These are phyloP conservation scores for Trypanosoma conorhini DNA, from an alignment of 208 protist species.

Conservation along the genomic window DNA sequence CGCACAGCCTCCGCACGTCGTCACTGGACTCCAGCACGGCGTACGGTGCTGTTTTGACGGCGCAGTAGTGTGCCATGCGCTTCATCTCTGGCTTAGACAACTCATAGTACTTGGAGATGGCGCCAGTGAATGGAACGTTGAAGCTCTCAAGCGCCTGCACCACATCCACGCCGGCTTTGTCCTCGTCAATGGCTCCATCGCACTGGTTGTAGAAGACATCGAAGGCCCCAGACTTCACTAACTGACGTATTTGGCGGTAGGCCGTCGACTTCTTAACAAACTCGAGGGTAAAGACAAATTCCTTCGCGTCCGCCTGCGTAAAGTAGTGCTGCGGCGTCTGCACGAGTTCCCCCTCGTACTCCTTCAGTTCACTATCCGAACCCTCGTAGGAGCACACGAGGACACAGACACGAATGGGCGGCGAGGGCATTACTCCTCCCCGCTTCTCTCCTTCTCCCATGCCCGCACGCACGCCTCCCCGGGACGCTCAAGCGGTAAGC, in stretches of 20 bases:
- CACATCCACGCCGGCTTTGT: slow-evolving; percentile 86
- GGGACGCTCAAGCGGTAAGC: not conserved
- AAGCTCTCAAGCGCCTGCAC: slow-evolving; percentile 90
- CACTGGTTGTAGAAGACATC: slow-evolving; percentile 93
- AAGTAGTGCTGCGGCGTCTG: slow-evolving; percentile 88
- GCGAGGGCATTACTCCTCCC: slow-evolving; percentile 2
- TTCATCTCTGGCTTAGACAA: slow-evolving; percentile 92
- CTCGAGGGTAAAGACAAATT: slow-evolving; percentile 68
- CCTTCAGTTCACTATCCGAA: slow-evolving; percentile 79
- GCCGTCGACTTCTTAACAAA: slow-evolving; percentile 82
- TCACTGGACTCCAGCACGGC: slow-evolving; percentile 60
- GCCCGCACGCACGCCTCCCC: no score
- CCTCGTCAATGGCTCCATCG: slow-evolving; percentile 88
- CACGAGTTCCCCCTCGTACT: slow-evolving; percentile 70
- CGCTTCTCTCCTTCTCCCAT: not conserved
- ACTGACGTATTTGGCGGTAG: slow-evolving; percentile 76
- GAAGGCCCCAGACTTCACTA: slow-evolving; percentile 80
- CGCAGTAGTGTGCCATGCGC: slow-evolving; percentile 80
- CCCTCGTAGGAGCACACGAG: slow-evolving; percentile 85
- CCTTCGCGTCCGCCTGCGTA: slow-evolving; percentile 34
- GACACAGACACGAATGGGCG: slow-evolving; percentile 71
- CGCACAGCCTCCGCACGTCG: slow-evolving; percentile 46
- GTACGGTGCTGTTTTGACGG: slow-evolving; percentile 61
- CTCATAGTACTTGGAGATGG: slow-evolving; percentile 89
- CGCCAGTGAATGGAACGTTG: slow-evolving; percentile 86